A percentile compares a stretch with the other conserved stretches of the same genome.
These are phyloP conservation scores for Aspergillus candidus DNA, from an alignment of 2,329 filamentous ascomycete species.

Conservation along the genomic window DNA sequence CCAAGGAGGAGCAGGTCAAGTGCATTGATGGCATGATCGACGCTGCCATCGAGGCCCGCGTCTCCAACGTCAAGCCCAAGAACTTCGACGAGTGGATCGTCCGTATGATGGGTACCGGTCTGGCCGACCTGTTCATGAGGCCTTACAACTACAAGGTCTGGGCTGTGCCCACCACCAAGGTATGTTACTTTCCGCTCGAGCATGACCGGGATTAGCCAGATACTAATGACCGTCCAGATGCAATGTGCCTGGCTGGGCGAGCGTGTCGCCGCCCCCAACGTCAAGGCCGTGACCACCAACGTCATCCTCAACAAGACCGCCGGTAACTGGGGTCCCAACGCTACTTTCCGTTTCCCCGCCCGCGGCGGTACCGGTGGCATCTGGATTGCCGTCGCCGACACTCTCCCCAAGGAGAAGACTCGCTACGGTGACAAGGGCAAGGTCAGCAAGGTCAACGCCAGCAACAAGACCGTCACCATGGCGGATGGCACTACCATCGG, in stretches of 20 bases:
- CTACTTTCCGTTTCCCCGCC: slow-evolving; percentile 96
- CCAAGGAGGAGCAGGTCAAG: slow-evolving; percentile 92
- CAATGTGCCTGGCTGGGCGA: slow-evolving; percentile 98
- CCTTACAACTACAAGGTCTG: slow-evolving; percentile 99
- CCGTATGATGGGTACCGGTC: slow-evolving; percentile 79
- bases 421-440: slow-evolving; percentile 78
- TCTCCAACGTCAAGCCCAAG: slow-evolving; percentile 85
- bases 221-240: slow-evolving; percentile 58
- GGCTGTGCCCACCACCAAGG: slow-evolving; percentile 96
- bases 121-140: slow-evolving; percentile 96
- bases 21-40: slow-evolving; percentile 96
- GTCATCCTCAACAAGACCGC: slow-evolving; percentile 94
- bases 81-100: slow-evolving; percentile 99
- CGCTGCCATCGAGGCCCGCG: slow-evolving; percentile 78
- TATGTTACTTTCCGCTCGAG: slow-evolving; percentile 38
- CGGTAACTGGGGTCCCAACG: slow-evolving; percentile 96
- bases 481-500: slow-evolving; percentile 80
- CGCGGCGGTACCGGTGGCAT: slow-evolving; percentile 94
- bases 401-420: slow-evolving; percentile 84
- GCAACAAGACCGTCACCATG: slow-evolving; percentile 74
- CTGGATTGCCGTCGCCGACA: slow-evolving; percentile 96
- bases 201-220: slow-evolving; percentile 5
- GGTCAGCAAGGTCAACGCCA: slow-evolving; percentile 81
- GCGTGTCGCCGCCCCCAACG: slow-evolving; percentile 91
- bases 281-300: slow-evolving; percentile 90